Conservation (phyloP, 2,329 filamentous ascomycete genomes). For the Mycosphaerella sp. region DNA sequence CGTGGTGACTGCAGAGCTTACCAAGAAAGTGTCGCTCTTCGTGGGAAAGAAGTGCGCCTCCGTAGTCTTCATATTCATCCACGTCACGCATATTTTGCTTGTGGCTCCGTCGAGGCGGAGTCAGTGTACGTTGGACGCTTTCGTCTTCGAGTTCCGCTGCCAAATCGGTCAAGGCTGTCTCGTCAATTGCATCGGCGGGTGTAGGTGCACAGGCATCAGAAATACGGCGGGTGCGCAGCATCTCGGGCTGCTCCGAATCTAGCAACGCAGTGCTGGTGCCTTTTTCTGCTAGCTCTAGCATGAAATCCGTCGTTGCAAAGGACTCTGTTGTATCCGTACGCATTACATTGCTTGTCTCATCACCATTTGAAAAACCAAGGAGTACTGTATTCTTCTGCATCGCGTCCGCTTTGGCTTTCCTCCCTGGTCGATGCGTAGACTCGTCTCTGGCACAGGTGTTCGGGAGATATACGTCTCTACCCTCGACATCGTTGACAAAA, state of each 20-base stretch:
- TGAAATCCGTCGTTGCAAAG: too few relatives aligned
- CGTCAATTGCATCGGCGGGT: conserved; percentile 18
- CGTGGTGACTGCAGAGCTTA: conserved; percentile 8
- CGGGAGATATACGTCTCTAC: neutral
- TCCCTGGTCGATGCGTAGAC: neutral
- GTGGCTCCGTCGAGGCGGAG: conserved; percentile 22
- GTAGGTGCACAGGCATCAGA: neutral
- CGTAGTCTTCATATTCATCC: conserved; percentile 30
- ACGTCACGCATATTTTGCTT: conserved; percentile 31
- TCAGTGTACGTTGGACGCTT: conserved; percentile 2
- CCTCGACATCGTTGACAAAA: neutral
- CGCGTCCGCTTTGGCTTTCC: conserved; percentile 8
- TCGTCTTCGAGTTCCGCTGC: conserved; percentile 11
- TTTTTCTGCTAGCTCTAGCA: too few relatives aligned
- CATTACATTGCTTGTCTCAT: neutral
- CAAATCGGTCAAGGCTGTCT: conserved; percentile 15
- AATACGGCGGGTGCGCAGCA: neutral
- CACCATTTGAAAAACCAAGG: neutral
- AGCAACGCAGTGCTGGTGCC: too few relatives aligned
- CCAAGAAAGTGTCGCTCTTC: conserved; percentile 25
- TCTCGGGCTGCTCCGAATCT: too few relatives aligned
- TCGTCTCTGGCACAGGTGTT: neutral
- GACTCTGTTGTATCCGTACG: neutral
- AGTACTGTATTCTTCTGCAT: conserved; percentile 3
- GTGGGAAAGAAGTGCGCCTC: conserved; percentile 26